Evolutionary conservation across 495 filamentous ascomycete species (phyloP).

Genomic region (Aspergillus ellipticus): DNA sequence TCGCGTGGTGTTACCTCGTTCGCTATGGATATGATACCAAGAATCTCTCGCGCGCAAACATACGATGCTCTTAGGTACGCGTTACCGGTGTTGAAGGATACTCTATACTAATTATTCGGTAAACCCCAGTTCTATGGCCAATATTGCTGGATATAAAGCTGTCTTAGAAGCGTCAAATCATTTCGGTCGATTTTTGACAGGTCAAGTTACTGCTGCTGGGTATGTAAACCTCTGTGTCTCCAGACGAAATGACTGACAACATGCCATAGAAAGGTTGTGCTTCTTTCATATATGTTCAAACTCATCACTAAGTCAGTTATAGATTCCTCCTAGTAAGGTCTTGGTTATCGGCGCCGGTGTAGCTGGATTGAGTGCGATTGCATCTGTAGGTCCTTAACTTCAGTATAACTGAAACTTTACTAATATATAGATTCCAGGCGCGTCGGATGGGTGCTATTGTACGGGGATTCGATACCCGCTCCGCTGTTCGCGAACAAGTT

Average conservation of each 20-base stretch:
- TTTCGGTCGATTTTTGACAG: slow-evolving; percentile 78
- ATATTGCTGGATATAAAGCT: slow-evolving; percentile 83
- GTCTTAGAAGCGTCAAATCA: slow-evolving; percentile 78
- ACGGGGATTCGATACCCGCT: slow-evolving; percentile 75
- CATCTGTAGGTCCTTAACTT: slow-evolving; percentile 40
- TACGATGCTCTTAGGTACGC: slow-evolving; percentile 66
- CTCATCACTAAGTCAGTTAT: slow-evolving; percentile 12
- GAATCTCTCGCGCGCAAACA: slow-evolving; percentile 75
- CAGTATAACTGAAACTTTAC: neutral
- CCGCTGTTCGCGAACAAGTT: slow-evolving; percentile 76
- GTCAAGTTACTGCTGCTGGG: slow-evolving; percentile 79
- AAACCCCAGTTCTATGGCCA: slow-evolving; percentile 65
- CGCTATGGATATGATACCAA: slow-evolving; percentile 81
- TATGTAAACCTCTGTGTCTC: slow-evolving; percentile 1
- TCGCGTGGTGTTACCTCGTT: slow-evolving; percentile 62
- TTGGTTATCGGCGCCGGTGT: slow-evolving; percentile 81
- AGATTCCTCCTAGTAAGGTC: slow-evolving; percentile 80
- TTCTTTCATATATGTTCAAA: slow-evolving; percentile 4
- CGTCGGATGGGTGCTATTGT: slow-evolving; percentile 80
- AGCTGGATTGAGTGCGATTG: slow-evolving; percentile 77
- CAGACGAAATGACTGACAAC: slow-evolving; percentile 2
- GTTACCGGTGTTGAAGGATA: slow-evolving; percentile 1
- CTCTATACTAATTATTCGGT: neutral
- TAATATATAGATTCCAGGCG: slow-evolving; percentile 31
- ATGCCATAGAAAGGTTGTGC: slow-evolving; percentile 9